These are phyloP conservation scores for Rickenella mellea DNA, from an alignment of 768 basidiomycete genomes.

Conservation along the genomic window DNA sequence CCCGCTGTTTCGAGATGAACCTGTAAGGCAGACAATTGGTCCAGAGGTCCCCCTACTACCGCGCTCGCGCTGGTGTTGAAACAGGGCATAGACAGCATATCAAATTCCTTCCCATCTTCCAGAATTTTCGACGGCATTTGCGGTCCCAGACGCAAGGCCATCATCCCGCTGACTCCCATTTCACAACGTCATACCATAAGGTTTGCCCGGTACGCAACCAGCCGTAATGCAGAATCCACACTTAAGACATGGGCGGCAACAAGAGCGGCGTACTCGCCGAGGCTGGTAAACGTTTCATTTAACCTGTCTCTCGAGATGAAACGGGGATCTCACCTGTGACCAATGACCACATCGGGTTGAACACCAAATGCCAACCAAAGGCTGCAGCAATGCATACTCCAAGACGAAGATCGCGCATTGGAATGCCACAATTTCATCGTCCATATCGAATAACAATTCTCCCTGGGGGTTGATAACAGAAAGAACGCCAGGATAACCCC, in stretches of 20 bases:
- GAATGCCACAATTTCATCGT: constrained; percentile 33
- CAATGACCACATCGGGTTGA: constrained; percentile 48
- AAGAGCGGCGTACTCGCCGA: constrained; percentile 70
- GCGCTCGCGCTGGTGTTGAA: constrained; percentile 48
- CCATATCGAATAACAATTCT: constrained; percentile 12
- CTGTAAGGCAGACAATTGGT: constrained; percentile 32
- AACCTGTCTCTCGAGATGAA: neutral
- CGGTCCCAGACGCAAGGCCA: constrained; percentile 22
- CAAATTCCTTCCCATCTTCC: constrained; percentile 31
- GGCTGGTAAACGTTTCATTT: constrained; percentile 27
- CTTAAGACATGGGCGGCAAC: constrained; percentile 51
- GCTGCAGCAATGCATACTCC: constrained; percentile 49
- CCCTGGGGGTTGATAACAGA: constrained; percentile 31
- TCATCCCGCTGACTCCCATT: constrained; percentile 44
- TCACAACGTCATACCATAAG: constrained; percentile 43
- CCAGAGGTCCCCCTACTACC: constrained; percentile 48
- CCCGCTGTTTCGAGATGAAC: constrained; percentile 25
- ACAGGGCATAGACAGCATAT: constrained; percentile 43
- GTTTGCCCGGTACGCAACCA: constrained; percentile 51
- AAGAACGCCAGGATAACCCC: constrained; percentile 43
- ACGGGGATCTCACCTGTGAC: constrained; percentile 50
- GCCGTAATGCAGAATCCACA: constrained; percentile 43
- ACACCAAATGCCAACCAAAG: constrained; percentile 69
- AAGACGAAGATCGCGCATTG: constrained; percentile 52
- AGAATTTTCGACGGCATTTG: neutral